Evolutionary conservation across 2,329 filamentous ascomycete species (phyloP).

Genomic region (Triangularia verruculosa): DNA sequence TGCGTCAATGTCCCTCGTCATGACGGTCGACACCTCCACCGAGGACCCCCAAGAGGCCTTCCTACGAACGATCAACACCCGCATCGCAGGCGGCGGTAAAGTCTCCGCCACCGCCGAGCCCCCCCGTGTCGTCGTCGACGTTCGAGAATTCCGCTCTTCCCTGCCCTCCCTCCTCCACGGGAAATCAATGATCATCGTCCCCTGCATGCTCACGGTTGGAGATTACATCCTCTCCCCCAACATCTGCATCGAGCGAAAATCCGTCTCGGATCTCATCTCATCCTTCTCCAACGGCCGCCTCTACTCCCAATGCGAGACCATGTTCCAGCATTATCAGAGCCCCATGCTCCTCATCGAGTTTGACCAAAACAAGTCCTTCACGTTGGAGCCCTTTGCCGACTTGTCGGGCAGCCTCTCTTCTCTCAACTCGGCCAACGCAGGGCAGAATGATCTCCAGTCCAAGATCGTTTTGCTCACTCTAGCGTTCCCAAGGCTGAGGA

Average conservation of each 20-base stretch:
- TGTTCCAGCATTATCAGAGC: slow-evolving; percentile 88
- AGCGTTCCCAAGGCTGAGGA: slow-evolving; percentile 81
- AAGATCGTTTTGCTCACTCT: slow-evolving; percentile 91
- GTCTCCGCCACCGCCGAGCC: slow-evolving; percentile 79
- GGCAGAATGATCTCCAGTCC: slow-evolving; percentile 74
- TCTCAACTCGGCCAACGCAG: slow-evolving; percentile 54
- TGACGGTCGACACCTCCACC: slow-evolving; percentile 61
- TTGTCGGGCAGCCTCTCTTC: slow-evolving; percentile 59
- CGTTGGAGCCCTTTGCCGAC: slow-evolving; percentile 77
- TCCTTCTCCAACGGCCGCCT: slow-evolving; percentile 90
- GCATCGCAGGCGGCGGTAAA: slow-evolving; percentile 84
- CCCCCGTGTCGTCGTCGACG: slow-evolving; percentile 88
- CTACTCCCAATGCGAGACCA: slow-evolving; percentile 87
- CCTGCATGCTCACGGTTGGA: slow-evolving; percentile 93
- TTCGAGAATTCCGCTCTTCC: slow-evolving; percentile 92
- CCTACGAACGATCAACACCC: slow-evolving; percentile 90
- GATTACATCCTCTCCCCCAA: slow-evolving; percentile 91
- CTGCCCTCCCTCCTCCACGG: slow-evolving; percentile 89
- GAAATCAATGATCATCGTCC: slow-evolving; percentile 81
- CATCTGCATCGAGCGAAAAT: slow-evolving; percentile 94
- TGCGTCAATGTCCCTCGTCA: slow-evolving; percentile 84
- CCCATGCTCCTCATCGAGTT: slow-evolving; percentile 97
- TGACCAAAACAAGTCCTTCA: slow-evolving; percentile 95
- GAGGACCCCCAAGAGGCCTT: slow-evolving; percentile 89
- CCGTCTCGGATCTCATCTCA: slow-evolving; percentile 82